Evolutionary conservation across 164 flowering plant genomes (phyloP), one percentile per base, ranked within the genome.

Genomic region (Magnolia changhungtana): DNA sequence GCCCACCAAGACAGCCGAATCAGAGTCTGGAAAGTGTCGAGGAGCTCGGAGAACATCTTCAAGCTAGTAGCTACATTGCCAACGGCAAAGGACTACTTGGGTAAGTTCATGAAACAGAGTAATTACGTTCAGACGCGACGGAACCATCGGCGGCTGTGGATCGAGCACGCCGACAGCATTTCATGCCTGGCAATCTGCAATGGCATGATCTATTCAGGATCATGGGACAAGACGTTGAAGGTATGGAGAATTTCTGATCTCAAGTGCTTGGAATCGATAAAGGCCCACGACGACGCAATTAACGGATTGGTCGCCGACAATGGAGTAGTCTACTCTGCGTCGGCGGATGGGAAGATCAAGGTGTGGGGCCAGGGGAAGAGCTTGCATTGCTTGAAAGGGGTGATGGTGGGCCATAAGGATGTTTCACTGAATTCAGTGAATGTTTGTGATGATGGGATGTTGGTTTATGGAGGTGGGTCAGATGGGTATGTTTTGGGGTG

Each of bases 121-220:
- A 96, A 93, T 80, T 93, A 93, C 75, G 98, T 96, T 20, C 94
- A 90, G 73, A 89, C 92, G 0, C 77, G 99, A 68, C 67, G 99
- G 58, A 85, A 92, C 71, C 95, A 90, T 74, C 85, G 86, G 84
- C 79, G 79, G 6, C 72, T 96, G 31, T 96, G 99, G 99, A 96
- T 96, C n/a, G 99, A 96, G 69, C 99, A 96, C 75, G 90, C 94
- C 0, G 99, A 96, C 82, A 92, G 92, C 65, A 94, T 96, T 8
- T 96, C 99, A 8, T 96, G 99, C 63, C 78, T 96, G 76, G 84
- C 97, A 0, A 86, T 89, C 19, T 74, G 29, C 8, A 81, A 88
- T 19, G 99, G 97, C 50, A 51, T 94, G 64, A 85, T 96, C 37
- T 96, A 94, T 59, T 96, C 99, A 0, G 99, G 99, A 1, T 94